Conservation (phyloP, 805 yeast genomes). For the Cephaloascus fragrans region DNA sequence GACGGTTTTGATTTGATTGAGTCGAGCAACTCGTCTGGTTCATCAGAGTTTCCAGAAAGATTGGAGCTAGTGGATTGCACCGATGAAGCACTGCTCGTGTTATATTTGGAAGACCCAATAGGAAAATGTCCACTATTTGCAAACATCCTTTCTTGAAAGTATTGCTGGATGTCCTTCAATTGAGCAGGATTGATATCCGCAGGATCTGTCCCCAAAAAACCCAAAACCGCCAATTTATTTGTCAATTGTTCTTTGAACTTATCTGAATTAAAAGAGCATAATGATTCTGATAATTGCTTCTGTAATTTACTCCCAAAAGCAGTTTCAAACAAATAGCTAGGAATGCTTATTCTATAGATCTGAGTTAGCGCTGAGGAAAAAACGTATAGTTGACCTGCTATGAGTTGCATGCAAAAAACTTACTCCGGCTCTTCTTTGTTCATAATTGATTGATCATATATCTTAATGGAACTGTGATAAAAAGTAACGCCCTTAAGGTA, state of each 20-base stretch:
- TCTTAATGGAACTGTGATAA: constrained; percentile 1
- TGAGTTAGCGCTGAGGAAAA: too few relatives aligned
- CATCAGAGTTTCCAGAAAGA: too few relatives aligned
- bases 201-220: constrained; percentile 11
- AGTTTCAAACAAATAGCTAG: constrained; percentile 11
- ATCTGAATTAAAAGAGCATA: not conserved
- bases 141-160: constrained; percentile 6
- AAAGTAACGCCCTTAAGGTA: too few relatives aligned
- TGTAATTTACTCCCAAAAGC: constrained; percentile 9
- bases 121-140: not conserved
- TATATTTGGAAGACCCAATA: not conserved
- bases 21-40: not conserved
- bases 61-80: not conserved
- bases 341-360: constrained; percentile 4
- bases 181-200: constrained; percentile 6
- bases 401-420: too few relatives aligned
- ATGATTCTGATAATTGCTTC: constrained; percentile 2
- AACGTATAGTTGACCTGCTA: too few relatives aligned
- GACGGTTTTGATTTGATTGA: not conserved
- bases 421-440: not conserved
- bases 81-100: not conserved
- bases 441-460: constrained; percentile 7
- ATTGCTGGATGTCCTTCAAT: constrained; percentile 8
- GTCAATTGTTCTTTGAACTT: constrained; percentile 5
- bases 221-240: constrained; percentile 7